Evolutionary conservation across 352 stramenopile genomes (phyloP).

Genomic region (Detonula confervacea): DNA sequence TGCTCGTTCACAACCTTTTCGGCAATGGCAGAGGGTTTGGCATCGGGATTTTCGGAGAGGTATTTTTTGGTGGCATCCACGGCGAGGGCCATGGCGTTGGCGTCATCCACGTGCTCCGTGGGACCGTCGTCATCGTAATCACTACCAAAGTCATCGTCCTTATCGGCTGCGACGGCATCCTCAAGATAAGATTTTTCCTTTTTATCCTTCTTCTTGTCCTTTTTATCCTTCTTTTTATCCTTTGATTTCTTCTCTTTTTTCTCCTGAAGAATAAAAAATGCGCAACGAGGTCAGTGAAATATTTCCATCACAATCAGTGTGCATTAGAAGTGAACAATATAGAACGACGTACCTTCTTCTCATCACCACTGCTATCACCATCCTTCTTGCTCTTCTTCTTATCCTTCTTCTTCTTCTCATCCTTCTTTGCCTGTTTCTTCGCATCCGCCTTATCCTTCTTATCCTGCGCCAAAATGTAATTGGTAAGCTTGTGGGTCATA

Average conservation of each 20-base stretch:
- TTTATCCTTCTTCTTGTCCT: constrained; percentile 79
- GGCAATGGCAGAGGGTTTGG: constrained; percentile 57
- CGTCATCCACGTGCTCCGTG: constrained; percentile 79
- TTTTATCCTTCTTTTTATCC: constrained; percentile 64
- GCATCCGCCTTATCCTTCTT: constrained; percentile 89
- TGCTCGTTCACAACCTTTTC: constrained; percentile 93
- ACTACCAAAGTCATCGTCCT: constrained; percentile 59
- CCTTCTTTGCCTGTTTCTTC: constrained; percentile 88
- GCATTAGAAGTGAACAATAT: no score
- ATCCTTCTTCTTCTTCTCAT: constrained; percentile 87
- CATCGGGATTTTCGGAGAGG: constrained; percentile 74
- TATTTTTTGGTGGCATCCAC: constrained; percentile 78
- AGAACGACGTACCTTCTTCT: constrained; percentile 59
- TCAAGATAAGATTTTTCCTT: constrained; percentile 54
- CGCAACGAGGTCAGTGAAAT: background rate
- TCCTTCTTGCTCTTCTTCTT: constrained; percentile 75
- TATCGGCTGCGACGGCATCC: constrained; percentile 43
- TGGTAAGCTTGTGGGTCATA: constrained; percentile 98
- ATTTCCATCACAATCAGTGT: background rate
- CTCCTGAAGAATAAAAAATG: constrained; percentile 29
- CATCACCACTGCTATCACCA: constrained; percentile 61
- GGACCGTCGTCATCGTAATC: constrained; percentile 63
- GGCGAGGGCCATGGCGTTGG: constrained; percentile 74
- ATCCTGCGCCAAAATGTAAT: constrained; percentile 96
- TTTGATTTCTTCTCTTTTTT: constrained; percentile 79